Conservation (phyloP, 768 basidiomycete genomes). For the Hirschioporus abietinus region DNA sequence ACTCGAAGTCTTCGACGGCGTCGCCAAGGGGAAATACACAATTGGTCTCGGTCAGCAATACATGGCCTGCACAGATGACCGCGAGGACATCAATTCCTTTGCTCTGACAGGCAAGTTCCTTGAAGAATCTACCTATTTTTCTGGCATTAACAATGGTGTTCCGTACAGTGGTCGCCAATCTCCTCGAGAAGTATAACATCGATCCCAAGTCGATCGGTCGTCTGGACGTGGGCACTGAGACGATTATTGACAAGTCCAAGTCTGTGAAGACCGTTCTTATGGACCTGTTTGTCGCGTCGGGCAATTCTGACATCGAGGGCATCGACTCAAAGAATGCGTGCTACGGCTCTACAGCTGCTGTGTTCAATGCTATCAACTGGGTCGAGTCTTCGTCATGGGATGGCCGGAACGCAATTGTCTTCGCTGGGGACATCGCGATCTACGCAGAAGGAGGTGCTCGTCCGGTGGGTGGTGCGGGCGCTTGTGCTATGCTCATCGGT, state of each 20-base stretch:
- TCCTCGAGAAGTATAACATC: slow-evolving; percentile 91
- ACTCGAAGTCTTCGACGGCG: slow-evolving; percentile 91
- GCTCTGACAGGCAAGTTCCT: slow-evolving; percentile 74
- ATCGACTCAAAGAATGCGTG: slow-evolving; percentile 99
- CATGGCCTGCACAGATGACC: slow-evolving; percentile 99
- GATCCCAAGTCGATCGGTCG: slow-evolving; percentile 96
- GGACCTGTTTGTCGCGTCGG: slow-evolving; percentile 91
- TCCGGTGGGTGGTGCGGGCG: slow-evolving; percentile 96
- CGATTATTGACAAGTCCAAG: slow-evolving; percentile 99
- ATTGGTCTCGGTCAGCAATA: slow-evolving; percentile 96
- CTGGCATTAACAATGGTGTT: slow-evolving; percentile 1
- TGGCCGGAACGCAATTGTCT: slow-evolving; percentile 94
- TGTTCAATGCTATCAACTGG: slow-evolving; percentile 99
- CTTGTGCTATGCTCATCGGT: slow-evolving; percentile 90
- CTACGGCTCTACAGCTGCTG: slow-evolving; percentile 96
- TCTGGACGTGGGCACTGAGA: slow-evolving; percentile 97
- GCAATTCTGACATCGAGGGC: slow-evolving; percentile 97
- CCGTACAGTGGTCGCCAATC: slow-evolving; percentile 70
- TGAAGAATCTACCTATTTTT: slow-evolving; percentile 10
- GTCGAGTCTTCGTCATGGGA: slow-evolving; percentile 95
- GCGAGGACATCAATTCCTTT: slow-evolving; percentile 99
- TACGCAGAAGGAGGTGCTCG: slow-evolving; percentile 95
- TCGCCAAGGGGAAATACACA: slow-evolving; percentile 95
- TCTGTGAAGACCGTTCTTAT: slow-evolving; percentile 97
- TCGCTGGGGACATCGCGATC: slow-evolving; percentile 94